Conservation (phyloP, 148 eudicot genomes). For the Polygonum aviculare region DNA sequence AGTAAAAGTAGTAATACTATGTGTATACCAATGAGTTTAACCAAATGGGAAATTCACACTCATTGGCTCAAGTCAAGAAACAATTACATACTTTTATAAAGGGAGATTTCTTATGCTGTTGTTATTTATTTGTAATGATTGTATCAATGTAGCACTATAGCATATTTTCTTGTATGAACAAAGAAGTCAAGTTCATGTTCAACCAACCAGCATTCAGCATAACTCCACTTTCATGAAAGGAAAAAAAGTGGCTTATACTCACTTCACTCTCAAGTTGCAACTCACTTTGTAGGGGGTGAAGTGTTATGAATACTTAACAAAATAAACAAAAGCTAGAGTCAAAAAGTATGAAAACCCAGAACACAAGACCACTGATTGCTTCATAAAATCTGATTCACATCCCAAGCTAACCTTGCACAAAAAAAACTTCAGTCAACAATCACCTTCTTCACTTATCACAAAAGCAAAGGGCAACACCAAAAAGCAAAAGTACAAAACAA, state of each 20-base stretch:
- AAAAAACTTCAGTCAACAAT: background rate
- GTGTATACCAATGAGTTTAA: no score
- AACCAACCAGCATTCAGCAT: background rate
- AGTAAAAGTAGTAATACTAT: background rate
- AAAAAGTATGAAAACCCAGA: background rate
- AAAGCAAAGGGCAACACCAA: slow-evolving; percentile 1
- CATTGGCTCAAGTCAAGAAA: background rate
- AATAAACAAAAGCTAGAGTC: background rate
- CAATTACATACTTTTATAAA: background rate
- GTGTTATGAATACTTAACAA: background rate
- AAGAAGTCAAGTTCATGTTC: slow-evolving; percentile 3
- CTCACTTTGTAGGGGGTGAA: background rate
- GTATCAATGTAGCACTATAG: background rate
- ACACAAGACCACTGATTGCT: background rate
- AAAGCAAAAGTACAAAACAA: slow-evolving; percentile 2
- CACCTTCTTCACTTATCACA: slow-evolving; percentile 6
- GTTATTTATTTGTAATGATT: background rate
- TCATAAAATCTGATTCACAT: background rate
- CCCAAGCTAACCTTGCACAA: background rate
- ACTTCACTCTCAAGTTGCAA: slow-evolving; percentile 3
- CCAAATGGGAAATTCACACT: background rate
- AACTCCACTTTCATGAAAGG: slow-evolving; percentile 2
- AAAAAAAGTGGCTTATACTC: background rate
- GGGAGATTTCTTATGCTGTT: background rate
- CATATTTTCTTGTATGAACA: background rate